Evolutionary conservation across 176 grass and related monocot genomes (phyloP), one percentile per base, ranked within the genome.

Genomic region (Avena atlantica): DNA sequence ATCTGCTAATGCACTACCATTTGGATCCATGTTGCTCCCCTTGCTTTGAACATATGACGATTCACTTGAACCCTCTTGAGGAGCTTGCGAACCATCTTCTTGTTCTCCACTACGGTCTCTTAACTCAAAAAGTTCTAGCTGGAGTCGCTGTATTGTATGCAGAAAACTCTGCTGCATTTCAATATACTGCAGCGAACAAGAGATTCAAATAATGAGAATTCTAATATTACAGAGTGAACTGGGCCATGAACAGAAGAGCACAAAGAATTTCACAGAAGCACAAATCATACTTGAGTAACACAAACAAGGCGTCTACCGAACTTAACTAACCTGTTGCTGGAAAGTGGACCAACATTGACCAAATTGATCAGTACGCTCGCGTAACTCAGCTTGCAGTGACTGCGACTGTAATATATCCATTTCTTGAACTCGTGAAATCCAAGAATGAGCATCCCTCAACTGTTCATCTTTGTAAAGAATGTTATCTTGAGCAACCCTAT

Each of bases 401-500:
- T 98, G 96, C 29, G 90, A 94, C 70, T 99, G 93, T 65, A 99
- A 91, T 71, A 81, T 89, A 89, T 99, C 97, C 89, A 96, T 93
- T 85, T 99, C 97, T 94, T 94, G 97, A 81, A 94, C 97, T 83
- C 92, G 88, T 79, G 88, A 15, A 73, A 99, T 89, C 97, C 97
- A 99, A 79, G 92, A 71, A 84, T 99, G 97, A 60, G 92, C 97
- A 66, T 99, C 97, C 81, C 97, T 99, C 81, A 99, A 89, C 70
- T 99, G 97, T 82, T 96, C 94, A 62, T 99, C 97, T 89, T 99
- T 99, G 85, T 93, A 99, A 88, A 94, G 73, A 83, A 99, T 89
- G 73, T 80, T 96, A 15, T 99, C 97, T 80, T 96, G 97, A 85
- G 97, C 89, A 94, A 87, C 89, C 86, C 92, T 94, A 90, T 99